Conservation (phyloP, 768 basidiomycete genomes). For the Pulveroboletus sp. region DNA sequence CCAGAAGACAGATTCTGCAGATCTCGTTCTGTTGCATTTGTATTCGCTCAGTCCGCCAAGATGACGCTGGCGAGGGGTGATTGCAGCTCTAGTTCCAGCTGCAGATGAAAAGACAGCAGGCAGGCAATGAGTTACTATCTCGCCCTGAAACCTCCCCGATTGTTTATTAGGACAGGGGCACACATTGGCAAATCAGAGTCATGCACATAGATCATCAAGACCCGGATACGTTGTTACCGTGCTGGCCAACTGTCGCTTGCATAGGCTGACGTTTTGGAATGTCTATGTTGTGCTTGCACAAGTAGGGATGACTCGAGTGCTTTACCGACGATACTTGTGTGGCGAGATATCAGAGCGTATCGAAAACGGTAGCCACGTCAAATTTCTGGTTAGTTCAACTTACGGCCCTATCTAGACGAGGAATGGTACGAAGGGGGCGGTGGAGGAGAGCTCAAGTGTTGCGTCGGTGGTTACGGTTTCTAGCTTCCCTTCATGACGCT, state of each 20-base stretch:
- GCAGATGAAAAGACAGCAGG: slow-evolving; percentile 35
- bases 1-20: no score
- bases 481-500: slow-evolving; percentile 48
- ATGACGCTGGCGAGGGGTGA: slow-evolving; percentile 45
- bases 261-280: slow-evolving; percentile 49
- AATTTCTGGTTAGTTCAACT: slow-evolving; percentile 48
- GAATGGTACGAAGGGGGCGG: slow-evolving; percentile 48
- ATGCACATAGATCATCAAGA: slow-evolving; percentile 31
- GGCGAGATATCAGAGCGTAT: no score
- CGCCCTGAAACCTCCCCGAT: neutral
- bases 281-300: no score
- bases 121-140: slow-evolving; percentile 19
- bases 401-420: slow-evolving; percentile 48
- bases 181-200: slow-evolving; percentile 46
- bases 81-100: slow-evolving; percentile 37
- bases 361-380: slow-evolving; percentile 48
- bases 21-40: slow-evolving; percentile 32
- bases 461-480: slow-evolving; percentile 42
- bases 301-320: no score
- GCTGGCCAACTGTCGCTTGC: slow-evolving; percentile 40
- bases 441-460: slow-evolving; percentile 38
- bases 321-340: no score
- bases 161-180: slow-evolving; percentile 52
- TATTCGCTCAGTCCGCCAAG: slow-evolving; percentile 32
- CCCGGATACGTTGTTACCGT: slow-evolving; percentile 22